Conservation (phyloP, 768 basidiomycete species). For the Trametes cubensis region DNA sequence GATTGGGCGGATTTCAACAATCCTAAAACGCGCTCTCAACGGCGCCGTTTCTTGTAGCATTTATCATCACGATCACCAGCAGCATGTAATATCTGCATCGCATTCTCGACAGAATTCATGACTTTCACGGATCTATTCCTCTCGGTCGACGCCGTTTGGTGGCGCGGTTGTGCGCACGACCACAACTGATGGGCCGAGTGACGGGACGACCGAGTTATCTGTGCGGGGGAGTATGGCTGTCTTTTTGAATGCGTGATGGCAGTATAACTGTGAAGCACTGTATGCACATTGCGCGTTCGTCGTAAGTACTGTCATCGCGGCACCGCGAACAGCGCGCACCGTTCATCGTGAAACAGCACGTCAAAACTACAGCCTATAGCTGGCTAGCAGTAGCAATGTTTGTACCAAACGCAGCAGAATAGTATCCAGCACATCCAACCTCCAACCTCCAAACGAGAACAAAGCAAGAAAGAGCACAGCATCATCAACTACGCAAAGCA, state of each 20-base stretch:
- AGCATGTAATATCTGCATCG: slow-evolving; percentile 18
- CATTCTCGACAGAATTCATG: slow-evolving; percentile 10
- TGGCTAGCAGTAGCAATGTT: background rate
- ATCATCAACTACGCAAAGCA: background rate
- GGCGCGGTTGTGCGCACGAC: no score
- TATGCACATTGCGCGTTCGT: background rate
- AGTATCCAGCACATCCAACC: background rate
- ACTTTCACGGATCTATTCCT: background rate
- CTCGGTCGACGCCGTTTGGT: background rate
- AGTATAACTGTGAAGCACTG: background rate
- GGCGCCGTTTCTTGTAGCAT: slow-evolving; percentile 20
- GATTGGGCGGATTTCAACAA: slow-evolving; percentile 75
- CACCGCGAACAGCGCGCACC: background rate
- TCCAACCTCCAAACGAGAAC: no score
- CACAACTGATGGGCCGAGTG: no score
- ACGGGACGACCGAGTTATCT: no score
- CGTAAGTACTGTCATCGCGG: background rate
- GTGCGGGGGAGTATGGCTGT: no score
- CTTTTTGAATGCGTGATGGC: background rate
- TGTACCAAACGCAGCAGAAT: background rate
- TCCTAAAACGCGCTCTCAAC: slow-evolving; percentile 44
- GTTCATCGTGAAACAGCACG: background rate
- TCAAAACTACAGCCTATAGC: no score
- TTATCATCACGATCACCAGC: slow-evolving; percentile 7
- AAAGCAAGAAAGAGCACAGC: background rate